A percentile compares a stretch with the other conserved stretches of the same genome.
phyloP scores from a whole-genome alignment of 495 filamentous ascomycete species.

The Aspergillus sclerotiicarbonarius region DNA sequence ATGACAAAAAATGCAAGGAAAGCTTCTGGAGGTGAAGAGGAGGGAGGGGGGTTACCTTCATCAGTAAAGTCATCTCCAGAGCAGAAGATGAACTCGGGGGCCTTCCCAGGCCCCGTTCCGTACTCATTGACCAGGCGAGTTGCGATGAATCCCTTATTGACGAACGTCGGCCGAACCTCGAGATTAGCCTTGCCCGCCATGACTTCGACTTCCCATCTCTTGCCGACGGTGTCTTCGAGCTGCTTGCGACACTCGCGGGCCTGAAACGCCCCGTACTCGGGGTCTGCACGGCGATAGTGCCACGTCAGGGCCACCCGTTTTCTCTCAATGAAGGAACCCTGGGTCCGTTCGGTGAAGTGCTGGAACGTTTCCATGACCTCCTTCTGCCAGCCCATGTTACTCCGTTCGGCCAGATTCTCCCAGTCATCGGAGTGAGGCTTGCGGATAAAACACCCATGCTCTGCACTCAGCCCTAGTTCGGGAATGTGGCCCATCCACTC shows the following conservation, averaged over 20 bases:
- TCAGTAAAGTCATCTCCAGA: constrained; percentile 95
- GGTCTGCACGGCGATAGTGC: constrained; percentile 92
- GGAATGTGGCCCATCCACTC: constrained; percentile 84
- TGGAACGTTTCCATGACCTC: constrained; percentile 78
- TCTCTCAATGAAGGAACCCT: constrained; percentile 87
- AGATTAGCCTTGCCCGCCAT: constrained; percentile 95
- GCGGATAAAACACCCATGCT: constrained; percentile 93
- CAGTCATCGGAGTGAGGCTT: constrained; percentile 69
- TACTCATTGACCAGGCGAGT: constrained; percentile 72
- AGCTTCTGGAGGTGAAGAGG: not conserved
- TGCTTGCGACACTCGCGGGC: constrained; percentile 73
- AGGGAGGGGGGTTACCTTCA: constrained; percentile 83
- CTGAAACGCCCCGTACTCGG: constrained; percentile 73
- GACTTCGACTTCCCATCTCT: constrained; percentile 84
- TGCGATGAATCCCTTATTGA: constrained; percentile 94
- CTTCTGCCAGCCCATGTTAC: constrained; percentile 86
- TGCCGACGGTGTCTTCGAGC: constrained; percentile 69
- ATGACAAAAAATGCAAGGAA: not conserved
- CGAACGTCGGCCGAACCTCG: constrained; percentile 90
- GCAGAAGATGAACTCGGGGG: constrained; percentile 80
- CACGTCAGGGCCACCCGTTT: constrained; percentile 92
- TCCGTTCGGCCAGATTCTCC: constrained; percentile 79
- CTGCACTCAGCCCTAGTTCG: constrained; percentile 83
- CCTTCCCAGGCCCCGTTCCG: constrained; percentile 44
- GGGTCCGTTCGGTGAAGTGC: constrained; percentile 78